Base-by-base conservation (phyloP, 106 monocot genomes). In the Dendrobium huoshanense region DNA sequence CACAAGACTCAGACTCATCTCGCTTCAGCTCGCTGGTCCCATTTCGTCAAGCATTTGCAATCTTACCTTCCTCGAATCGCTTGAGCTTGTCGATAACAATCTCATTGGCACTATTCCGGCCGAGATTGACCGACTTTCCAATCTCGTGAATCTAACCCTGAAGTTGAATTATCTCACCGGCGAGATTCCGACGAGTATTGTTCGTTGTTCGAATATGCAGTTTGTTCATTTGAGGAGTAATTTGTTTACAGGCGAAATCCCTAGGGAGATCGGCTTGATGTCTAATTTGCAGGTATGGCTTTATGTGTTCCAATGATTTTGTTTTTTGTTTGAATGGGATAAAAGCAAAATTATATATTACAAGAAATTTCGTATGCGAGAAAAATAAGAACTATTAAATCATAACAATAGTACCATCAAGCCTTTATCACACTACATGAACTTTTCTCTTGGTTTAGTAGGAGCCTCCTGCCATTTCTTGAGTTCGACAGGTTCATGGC, bases 31-130 rank as follows among this genome's bases (percentile, higher is more conserved):
- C 22, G 47, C 22, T 10, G 92, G 92, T 0, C 10, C 70, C 48
- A 65, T 89, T 18, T 86, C 92, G 19, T 84, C 85, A 6, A 18
- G 73, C n/a, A 16, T 92, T 7, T 61, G 68, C 2, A 86, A 85
- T 80, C 85, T 89, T 49, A 78, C 89, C 4, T 84, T 75, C 42
- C 92, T 92, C 48, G n/a, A 18, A 5, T 37, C 2, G 0, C 74
- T 92, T 20, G 1, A 65, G 72, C 88, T 91, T 13, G 0, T 4
- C 0, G 5, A 49, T 65, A 91, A 91, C 56, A 44, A 22, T 8
- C 54, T 91, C 55, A 17, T 20, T 7, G 91, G 89, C 3, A 31
- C 5, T 7, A 79, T 89, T 48, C 91, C 89, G 1, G 19, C 22
- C 6, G 83, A 83, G 47, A 15, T 91, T 10, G 83, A 83, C 6